phyloP scores from a whole-genome alignment of 805 yeast genomes.

The Sugiyamaella smithiae region DNA sequence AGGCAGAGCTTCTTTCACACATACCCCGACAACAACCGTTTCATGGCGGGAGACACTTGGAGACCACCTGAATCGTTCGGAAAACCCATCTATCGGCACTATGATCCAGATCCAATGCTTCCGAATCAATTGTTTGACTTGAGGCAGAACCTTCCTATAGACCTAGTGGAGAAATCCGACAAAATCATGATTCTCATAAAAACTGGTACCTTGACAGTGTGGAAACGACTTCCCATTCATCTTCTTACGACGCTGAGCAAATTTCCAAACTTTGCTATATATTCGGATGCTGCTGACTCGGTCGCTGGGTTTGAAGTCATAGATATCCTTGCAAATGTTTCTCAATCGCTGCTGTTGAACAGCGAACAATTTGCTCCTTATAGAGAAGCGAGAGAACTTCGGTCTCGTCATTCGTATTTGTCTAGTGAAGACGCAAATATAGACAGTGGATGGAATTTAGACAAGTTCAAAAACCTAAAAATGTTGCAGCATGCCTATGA shows the following conservation, averaged over 20 bases:
- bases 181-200: conserved; percentile 32
- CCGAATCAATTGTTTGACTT: conserved; percentile 1
- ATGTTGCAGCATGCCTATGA: conserved; percentile 34
- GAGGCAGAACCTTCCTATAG: conserved; percentile 4
- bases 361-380: conserved; percentile 10
- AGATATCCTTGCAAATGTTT: conserved; percentile 67
- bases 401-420: conserved; percentile 6
- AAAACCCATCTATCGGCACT: neutral
- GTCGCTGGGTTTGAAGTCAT: conserved; percentile 83
- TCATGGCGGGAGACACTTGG: conserved; percentile 32
- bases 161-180: conserved; percentile 12
- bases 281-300: conserved; percentile 33
- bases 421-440: neutral
- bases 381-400: conserved; percentile 6
- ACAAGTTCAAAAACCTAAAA: conserved; percentile 36
- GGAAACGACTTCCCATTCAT: conserved; percentile 37
- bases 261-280: conserved; percentile 32
- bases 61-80: conserved; percentile 27
- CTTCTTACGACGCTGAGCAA: conserved; percentile 31
- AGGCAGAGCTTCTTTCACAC: conserved; percentile 29
- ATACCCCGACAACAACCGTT: conserved; percentile 29
- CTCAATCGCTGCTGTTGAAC: conserved; percentile 17
- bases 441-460: conserved; percentile 33
- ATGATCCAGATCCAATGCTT: neutral
- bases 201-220: conserved; percentile 34